phyloP scores from a whole-genome alignment of 768 basidiomycete species.

The Leucocoprinus birnbaumii region DNA sequence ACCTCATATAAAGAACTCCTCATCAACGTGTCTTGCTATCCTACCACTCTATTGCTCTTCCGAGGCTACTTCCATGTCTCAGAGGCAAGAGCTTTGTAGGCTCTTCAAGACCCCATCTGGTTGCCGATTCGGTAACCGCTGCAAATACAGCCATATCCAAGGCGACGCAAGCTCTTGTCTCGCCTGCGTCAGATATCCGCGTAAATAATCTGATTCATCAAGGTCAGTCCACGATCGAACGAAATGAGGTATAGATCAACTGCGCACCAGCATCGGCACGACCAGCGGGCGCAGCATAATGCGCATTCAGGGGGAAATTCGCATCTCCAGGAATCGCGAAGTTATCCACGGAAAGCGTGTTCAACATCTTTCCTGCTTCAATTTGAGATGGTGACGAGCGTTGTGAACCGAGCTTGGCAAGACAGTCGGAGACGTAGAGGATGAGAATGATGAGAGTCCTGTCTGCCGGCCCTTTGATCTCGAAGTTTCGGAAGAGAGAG shows the following conservation, averaged over 20 bases:
- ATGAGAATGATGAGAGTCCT: slow-evolving; percentile 95
- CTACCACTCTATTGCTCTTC: too few species aligned
- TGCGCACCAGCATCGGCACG: slow-evolving; percentile 75
- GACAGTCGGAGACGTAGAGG: slow-evolving; percentile 96
- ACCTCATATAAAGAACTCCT: too few species aligned
- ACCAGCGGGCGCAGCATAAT: slow-evolving; percentile 80
- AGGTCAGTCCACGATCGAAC: too few species aligned
- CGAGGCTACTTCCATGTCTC: too few species aligned
- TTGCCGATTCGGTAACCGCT: too few species aligned
- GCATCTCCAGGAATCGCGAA: slow-evolving; percentile 96
- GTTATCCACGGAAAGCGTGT: slow-evolving; percentile 90
- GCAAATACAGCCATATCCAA: too few species aligned
- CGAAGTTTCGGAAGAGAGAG: slow-evolving; percentile 98
- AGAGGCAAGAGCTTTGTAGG: too few species aligned
- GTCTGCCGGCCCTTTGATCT: slow-evolving; percentile 98
- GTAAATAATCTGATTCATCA: too few species aligned
- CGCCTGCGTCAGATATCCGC: too few species aligned
- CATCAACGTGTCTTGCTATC: too few species aligned
- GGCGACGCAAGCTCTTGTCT: too few species aligned
- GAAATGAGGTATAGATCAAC: slow-evolving; percentile 11
- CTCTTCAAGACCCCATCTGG: too few species aligned
- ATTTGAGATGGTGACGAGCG: slow-evolving; percentile 70
- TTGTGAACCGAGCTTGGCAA: slow-evolving; percentile 79
- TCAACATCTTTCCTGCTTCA: slow-evolving; percentile 84
- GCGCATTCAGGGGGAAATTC: slow-evolving; percentile 87